Base-by-base conservation (phyloP, 164 flowering plant genomes). In the grape (Vitis vinifera) region DNA sequence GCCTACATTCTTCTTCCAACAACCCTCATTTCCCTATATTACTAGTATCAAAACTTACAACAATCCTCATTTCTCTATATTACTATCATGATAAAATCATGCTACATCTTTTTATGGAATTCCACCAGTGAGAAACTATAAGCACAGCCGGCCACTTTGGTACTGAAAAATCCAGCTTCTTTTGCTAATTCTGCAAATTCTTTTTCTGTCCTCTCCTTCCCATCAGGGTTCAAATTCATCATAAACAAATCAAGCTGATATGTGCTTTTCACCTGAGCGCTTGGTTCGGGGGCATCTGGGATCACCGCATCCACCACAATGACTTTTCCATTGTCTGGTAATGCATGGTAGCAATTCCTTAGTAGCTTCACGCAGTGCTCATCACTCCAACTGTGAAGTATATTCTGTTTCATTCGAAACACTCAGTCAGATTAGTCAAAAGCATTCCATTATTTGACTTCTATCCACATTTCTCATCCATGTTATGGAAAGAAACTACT, bases 281-380 rank as follows among this genome's bases (percentile, higher is more conserved):
- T 71, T 11, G 59, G 53, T 29, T 77, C 74, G 2, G 77, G 72
- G 14, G 19, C 31, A 48, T 73, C 77, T 27, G 82, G 81, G 11
- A 77, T 48, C 1, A 76, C 69, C 23, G 69, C 0, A 19, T 81
- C 87, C 17, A 84, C 80, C 7, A 67, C 51, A 4, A 84, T 72
- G 63, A 84, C 80, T 67, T 80, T 78, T 16, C 82, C 84, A 11
- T 56, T 16, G 1, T 69, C 68, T 3, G 82, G 79, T n/a, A 82
- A 31, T 8, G 79, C 73, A 19, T 73, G 55, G 60, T 68, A 74
- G 69, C 87, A 77, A 50, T 84, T 81, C 44, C 68, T 76, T 11
- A 79, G 68, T 50, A 81, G 9, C 72, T 71, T 64, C 23, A 79
- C 0, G 71, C 85, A 81, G 10, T 72, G 67, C 8, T 79, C 77